A percentile compares a stretch with the other conserved stretches of the same genome.
phyloP scores from a whole-genome alignment of 1,284 basidiomycete genomes.

The Fistulinella staudtii region DNA sequence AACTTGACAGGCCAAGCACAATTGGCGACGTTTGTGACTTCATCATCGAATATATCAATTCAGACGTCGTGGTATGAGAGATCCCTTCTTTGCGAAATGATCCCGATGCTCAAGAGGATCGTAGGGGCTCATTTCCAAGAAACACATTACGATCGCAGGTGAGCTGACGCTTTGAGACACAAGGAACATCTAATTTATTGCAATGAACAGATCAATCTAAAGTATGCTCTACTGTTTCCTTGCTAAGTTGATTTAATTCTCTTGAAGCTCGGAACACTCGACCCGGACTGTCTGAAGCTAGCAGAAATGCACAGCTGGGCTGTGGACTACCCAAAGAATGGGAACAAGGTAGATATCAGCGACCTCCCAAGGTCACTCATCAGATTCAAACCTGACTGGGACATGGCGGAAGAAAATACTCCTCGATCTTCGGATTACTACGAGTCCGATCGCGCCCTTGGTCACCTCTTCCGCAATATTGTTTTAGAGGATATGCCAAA shows the following conservation, averaged over 20 bases:
- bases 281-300: constrained; percentile 58
- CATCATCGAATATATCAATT: constrained; percentile 78
- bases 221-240: constrained; percentile 32
- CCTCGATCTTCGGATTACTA: constrained; percentile 66
- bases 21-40: constrained; percentile 79
- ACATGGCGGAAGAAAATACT: constrained; percentile 57
- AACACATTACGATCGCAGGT: constrained; percentile 72
- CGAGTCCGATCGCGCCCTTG: constrained; percentile 61
- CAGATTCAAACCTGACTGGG: constrained; percentile 73
- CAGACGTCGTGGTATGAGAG: constrained; percentile 60
- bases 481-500: constrained; percentile 40
- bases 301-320: constrained; percentile 64
- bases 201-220: constrained; percentile 58
- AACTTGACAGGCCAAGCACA: constrained; percentile 52
- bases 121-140: constrained; percentile 64
- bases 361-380: constrained; percentile 51
- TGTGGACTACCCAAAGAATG: constrained; percentile 76
- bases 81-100: not conserved
- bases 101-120: constrained; percentile 5
- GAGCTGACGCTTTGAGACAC: constrained; percentile 1
- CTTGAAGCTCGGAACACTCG: constrained; percentile 58
- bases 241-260: constrained; percentile 1
- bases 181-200: not conserved
- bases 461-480: constrained; percentile 63
- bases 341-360: constrained; percentile 56